These are phyloP conservation scores for Sugiyamaella grinbergsii DNA, from an alignment of 1,139 yeast species.

Conservation along the genomic window DNA sequence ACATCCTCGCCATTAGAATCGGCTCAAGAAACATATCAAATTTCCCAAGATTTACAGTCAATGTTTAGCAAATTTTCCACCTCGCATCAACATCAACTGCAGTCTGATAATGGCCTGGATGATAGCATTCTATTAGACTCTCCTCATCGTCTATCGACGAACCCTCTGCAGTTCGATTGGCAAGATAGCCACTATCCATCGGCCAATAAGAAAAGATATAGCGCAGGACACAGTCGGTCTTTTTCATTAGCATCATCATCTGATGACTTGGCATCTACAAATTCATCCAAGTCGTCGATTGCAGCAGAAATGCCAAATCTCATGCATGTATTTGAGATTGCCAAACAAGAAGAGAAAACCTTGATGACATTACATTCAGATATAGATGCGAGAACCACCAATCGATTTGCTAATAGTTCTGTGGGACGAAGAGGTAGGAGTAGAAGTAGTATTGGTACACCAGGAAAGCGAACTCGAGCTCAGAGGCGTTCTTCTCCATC, in stretches of 20 bases:
- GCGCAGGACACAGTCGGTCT: constrained; percentile 9
- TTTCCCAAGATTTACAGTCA: constrained; percentile 40
- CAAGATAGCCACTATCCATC: constrained; percentile 16
- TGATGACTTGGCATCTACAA: constrained; percentile 21
- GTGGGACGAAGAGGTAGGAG: constrained; percentile 17
- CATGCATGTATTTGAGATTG: constrained; percentile 37
- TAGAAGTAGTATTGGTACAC: constrained; percentile 1
- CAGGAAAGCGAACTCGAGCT: constrained; percentile 1
- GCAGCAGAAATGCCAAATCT: constrained; percentile 37
- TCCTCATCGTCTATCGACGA: constrained; percentile 12
- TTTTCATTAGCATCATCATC: constrained; percentile 27
- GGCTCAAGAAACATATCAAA: constrained; percentile 43
- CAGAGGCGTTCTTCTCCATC: constrained; percentile 15
- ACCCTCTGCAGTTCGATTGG: constrained; percentile 15
- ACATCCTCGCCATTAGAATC: constrained; percentile 40
- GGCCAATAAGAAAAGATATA: not conserved
- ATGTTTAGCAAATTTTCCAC: constrained; percentile 40
- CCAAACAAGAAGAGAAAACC: constrained; percentile 28
- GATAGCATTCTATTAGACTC: constrained; percentile 11
- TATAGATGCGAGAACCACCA: not conserved
- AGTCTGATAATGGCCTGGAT: constrained; percentile 11
- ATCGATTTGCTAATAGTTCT: too few species aligned
- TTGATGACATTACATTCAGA: not conserved
- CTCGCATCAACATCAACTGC: constrained; percentile 13
- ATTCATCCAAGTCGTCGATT: constrained; percentile 30